Base-by-base conservation (phyloP, 140 eudicot species). In the Stevia rebaudiana region DNA sequence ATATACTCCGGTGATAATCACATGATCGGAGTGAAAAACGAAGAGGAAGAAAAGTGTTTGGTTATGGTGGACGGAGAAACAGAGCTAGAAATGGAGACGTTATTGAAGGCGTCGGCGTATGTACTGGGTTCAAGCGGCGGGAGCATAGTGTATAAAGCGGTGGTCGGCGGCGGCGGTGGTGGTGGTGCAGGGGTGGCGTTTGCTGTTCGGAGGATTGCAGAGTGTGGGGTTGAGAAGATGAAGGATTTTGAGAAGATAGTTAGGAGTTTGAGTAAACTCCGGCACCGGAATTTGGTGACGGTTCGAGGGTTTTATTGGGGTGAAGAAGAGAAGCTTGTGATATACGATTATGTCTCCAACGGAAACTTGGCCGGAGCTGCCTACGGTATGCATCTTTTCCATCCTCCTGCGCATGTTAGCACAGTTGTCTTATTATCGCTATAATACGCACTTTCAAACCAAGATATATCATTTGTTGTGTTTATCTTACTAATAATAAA, bases 61-160 rank as follows among this genome's bases (percentile, higher is more conserved):
- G 85, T 86, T 49, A 83, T 89, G 86, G 95, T 89, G 63, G 97
- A 86, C 15, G 95, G 95, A 8, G 97, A 89, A 66, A 86, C 97
- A 0, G 78, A 89, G 83, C 50, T 89, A 0, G 95, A 89, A 16
- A 40, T 68, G 30, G 97, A 89, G 80, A 86, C 86, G 0, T 61
- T 89, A 52, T 66, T 86, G 30, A 86, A 83, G 67, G 80, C 97
- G 8, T 74, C 95, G 0, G 95, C 97, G 42, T 89, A 81, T 48
- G 68, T 89, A 40, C 42, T 89, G 28, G 95, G 97, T 12, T 82
- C 95, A 10, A 89, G 85, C 13, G 82, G 92, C 6, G 61, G 67
- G 40, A 79, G 86, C 17, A 89, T 89, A 39, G 85, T 89, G 66
- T 89, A 89, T 63, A 87, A 84, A 68, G 86, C 86, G 40, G 94